Evolutionary conservation across 2,329 filamentous ascomycete species (phyloP).

Genomic region (Microcyclospora tardicrescens): DNA sequence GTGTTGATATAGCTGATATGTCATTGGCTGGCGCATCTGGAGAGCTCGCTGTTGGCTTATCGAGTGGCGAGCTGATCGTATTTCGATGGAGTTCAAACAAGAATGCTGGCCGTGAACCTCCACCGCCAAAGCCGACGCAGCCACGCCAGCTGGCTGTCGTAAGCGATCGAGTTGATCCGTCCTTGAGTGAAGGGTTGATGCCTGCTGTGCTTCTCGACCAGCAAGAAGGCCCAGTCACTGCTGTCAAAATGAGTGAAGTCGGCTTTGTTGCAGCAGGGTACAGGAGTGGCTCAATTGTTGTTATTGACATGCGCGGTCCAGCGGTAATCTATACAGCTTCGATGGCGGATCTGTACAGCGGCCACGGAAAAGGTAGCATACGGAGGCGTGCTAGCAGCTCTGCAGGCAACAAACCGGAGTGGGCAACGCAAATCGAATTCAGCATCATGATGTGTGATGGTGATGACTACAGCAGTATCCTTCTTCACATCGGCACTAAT

Average conservation of each 20-base stretch:
- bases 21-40: conserved; percentile 69
- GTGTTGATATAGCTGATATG: conserved; percentile 65
- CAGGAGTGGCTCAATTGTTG: conserved; percentile 63
- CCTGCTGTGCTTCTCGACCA: conserved; percentile 73
- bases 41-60: conserved; percentile 72
- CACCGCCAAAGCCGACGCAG: conserved; percentile 35
- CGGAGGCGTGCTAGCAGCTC: conserved; percentile 38
- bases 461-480: conserved; percentile 91
- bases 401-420: conserved; percentile 45
- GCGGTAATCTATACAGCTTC: conserved; percentile 65
- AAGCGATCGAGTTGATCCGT: conserved; percentile 55
- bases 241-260: conserved; percentile 74
- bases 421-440: conserved; percentile 74
- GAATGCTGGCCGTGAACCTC: conserved; percentile 51
- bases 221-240: conserved; percentile 67
- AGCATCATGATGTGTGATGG: conserved; percentile 85
- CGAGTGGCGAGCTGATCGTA: conserved; percentile 70
- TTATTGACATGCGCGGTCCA: conserved; percentile 82
- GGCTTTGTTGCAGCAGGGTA: conserved; percentile 85
- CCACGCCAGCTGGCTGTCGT: conserved; percentile 55
- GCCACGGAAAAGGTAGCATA: conserved; percentile 66
- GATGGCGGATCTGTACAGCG: conserved; percentile 59
- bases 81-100: conserved; percentile 82
- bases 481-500: conserved; percentile 82
- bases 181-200: conserved; percentile 65